Conservation (phyloP, 2,329 filamentous ascomycete species). For the Colletotrichum liaoningense region DNA sequence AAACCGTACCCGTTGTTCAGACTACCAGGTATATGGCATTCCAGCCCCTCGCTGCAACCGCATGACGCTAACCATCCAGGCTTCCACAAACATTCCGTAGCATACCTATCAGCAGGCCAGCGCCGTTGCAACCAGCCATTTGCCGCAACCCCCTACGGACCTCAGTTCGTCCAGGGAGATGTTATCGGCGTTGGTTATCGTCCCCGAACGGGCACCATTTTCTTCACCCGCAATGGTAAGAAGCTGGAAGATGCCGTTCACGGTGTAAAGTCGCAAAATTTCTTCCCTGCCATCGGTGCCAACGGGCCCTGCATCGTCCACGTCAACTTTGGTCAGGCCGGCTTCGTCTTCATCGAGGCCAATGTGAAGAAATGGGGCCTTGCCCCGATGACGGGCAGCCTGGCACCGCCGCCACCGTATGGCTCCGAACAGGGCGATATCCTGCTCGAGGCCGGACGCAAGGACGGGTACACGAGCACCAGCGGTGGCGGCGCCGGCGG, state of each 20-base stretch:
- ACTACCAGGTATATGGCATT: slow-evolving; percentile 83
- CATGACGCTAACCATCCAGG: slow-evolving; percentile 59
- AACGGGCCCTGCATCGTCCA: slow-evolving; percentile 93
- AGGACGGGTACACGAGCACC: slow-evolving; percentile 63
- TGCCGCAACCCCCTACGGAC: slow-evolving; percentile 81
- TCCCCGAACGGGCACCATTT: slow-evolving; percentile 92
- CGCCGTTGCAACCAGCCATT: slow-evolving; percentile 96
- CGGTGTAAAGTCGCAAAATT: slow-evolving; percentile 93
- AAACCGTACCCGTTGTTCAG: slow-evolving; percentile 97
- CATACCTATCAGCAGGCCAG: slow-evolving; percentile 88
- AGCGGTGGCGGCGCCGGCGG: slow-evolving; percentile 43
- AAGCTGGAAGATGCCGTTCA: slow-evolving; percentile 95
- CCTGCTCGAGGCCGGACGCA: slow-evolving; percentile 85
- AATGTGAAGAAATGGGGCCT: slow-evolving; percentile 99
- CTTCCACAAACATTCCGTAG: slow-evolving; percentile 91
- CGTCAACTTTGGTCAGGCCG: slow-evolving; percentile 97
- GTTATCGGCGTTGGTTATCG: slow-evolving; percentile 96
- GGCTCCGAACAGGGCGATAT: slow-evolving; percentile 98
- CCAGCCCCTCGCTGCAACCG: slow-evolving; percentile 34
- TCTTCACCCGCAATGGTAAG: slow-evolving; percentile 98
- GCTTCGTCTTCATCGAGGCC: slow-evolving; percentile 98
- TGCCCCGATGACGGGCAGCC: slow-evolving; percentile 92
- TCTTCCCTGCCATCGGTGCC: slow-evolving; percentile 97
- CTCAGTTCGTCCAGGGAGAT: slow-evolving; percentile 89
- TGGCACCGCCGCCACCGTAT: slow-evolving; percentile 95